Evolutionary conservation across 2,329 filamentous ascomycete species (phyloP), one percentile per base, ranked within the genome.

Genomic region (Hypomyces perniciosus): DNA sequence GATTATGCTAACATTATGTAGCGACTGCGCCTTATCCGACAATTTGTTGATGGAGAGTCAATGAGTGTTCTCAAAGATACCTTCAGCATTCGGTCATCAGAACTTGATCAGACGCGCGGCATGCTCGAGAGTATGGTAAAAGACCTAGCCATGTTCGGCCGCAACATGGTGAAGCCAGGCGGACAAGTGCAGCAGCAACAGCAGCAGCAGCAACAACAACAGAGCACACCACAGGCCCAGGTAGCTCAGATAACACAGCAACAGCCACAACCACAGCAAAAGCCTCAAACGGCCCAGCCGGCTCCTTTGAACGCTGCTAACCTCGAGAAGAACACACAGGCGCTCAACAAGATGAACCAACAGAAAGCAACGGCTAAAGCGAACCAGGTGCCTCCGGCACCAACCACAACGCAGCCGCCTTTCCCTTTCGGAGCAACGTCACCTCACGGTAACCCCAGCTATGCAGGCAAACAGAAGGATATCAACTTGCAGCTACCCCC

Each of bases 401-500:
- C 81, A 12, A 84, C 78, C 0, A 75, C 75, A 1, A 60, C 74
- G 10, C 78, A 82, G 55, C 75, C 80, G 12, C 80, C 80, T 0
- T 82, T 81, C 62, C 66, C 71, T 28, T 74, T 84, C 51, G 76
- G 76, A 9, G 76, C 72, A 13, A 68, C 72, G 7, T 83, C 81
- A 5, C 81, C 82, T 31, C 78, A 81, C 55, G 81, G 80, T 9
- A 76, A 79, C 51, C 81, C 81, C 2, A 72, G 70, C 6, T 83
- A 82, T 55, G 74, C 77, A 42, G 71, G 67, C 61, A 77, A 73
- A 61, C 69, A 75, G 2, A 69, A 74, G 46, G 65, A 83, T 31
- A 79, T 80, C 34, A 77, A 78, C 47, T 68, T 85, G 35, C 74
- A 78, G 46, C 67, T 83, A 26, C 82, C 81, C 5, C 69, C 76